Evolutionary conservation across 495 filamentous ascomycete genomes (phyloP).

Genomic region (Amphirosellinia nigrospora): DNA sequence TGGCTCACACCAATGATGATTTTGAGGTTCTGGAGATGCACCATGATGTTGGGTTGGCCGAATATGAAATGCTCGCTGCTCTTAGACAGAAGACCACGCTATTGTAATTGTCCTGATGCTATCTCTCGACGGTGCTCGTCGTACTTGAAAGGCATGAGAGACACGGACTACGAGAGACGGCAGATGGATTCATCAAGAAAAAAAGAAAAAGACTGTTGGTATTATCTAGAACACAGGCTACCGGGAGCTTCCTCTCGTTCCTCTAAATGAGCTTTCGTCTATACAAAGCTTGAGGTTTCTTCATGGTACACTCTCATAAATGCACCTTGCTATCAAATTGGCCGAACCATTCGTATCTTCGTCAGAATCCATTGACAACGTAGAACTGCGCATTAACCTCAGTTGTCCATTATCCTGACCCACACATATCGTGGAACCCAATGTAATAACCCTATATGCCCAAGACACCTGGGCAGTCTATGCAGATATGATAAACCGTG

Average conservation of each 20-base stretch:
- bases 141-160: background rate
- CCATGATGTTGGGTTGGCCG: slow-evolving; percentile 8
- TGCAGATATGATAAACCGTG: slow-evolving; percentile 11
- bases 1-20: background rate
- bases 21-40: slow-evolving; percentile 21
- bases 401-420: background rate
- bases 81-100: background rate
- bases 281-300: background rate
- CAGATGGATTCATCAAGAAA: background rate
- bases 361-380: background rate
- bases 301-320: background rate
- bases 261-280: background rate
- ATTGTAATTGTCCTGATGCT: background rate
- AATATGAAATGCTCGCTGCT: slow-evolving; percentile 23
- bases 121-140: background rate
- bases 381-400: background rate
- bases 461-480: slow-evolving; percentile 22
- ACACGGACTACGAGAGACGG: background rate
- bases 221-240: slow-evolving; percentile 1
- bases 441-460: background rate
- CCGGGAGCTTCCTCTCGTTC: background rate
- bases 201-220: background rate
- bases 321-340: slow-evolving; percentile 10
- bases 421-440: background rate
- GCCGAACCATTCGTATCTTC: slow-evolving; percentile 8